phyloP scores from a whole-genome alignment of 2,329 filamentous ascomycete species.

The Chaetomiaceae sp. region DNA sequence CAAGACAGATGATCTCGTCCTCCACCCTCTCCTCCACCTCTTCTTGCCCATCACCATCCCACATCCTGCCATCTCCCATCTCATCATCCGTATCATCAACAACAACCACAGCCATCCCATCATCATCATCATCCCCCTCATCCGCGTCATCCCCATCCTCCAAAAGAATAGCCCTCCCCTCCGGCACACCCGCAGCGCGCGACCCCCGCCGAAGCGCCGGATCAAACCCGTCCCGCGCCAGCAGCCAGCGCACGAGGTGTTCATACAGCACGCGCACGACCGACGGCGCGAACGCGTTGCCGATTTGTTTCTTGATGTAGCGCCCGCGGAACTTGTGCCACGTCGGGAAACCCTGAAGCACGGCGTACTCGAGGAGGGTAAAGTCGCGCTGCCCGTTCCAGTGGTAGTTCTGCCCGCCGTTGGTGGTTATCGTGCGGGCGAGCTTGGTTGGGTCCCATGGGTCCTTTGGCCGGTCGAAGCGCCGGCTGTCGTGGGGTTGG shows the following conservation, averaged over 20 bases:
- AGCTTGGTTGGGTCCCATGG: constrained; percentile 47
- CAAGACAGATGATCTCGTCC: neutral
- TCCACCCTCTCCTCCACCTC: neutral
- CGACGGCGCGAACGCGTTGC: constrained; percentile 70
- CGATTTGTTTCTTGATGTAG: constrained; percentile 59
- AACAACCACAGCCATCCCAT: too few species aligned
- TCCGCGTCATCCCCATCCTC: neutral
- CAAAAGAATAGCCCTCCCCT: neutral
- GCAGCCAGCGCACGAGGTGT: constrained; percentile 44
- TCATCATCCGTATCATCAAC: too few species aligned
- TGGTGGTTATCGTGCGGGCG: constrained; percentile 58
- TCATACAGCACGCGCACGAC: constrained; percentile 47
- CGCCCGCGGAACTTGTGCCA: constrained; percentile 50
- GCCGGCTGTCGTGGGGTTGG: constrained; percentile 26
- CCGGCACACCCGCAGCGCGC: neutral
- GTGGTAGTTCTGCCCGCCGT: constrained; percentile 59
- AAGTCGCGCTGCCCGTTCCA: constrained; percentile 59
- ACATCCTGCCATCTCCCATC: neutral
- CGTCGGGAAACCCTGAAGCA: constrained; percentile 63
- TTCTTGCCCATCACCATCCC: too few species aligned
- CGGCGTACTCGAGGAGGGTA: constrained; percentile 63
- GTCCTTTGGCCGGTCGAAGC: constrained; percentile 20
- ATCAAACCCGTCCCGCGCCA: constrained; percentile 38
- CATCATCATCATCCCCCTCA: neutral
- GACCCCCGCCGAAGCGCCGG: neutral